Percentiles rank a stretch among this genome's conserved stretches.
Conservation (phyloP, 202 grass and related monocot species). For the Cymbopogon flexuosus region DNA sequence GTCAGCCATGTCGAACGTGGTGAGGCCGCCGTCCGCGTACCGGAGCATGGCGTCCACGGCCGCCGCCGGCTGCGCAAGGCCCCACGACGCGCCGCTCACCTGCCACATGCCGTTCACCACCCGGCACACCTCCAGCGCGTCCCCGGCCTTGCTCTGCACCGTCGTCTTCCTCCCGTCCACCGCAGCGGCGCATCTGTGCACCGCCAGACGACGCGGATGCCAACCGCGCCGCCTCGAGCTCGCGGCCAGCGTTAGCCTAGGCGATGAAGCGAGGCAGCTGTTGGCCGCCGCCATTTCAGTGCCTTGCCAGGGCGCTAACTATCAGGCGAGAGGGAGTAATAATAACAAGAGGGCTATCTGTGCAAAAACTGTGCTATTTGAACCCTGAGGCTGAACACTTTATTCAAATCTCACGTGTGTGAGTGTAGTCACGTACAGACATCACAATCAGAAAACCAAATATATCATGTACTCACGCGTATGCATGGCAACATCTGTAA, state of each 20-base stretch:
- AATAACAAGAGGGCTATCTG: neutral
- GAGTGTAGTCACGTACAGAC: neutral
- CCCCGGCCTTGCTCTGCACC: slow-evolving; percentile 47
- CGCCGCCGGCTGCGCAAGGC: slow-evolving; percentile 25
- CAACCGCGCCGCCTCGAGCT: neutral
- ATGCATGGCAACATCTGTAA: neutral
- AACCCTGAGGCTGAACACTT: neutral
- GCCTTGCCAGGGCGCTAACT: neutral
- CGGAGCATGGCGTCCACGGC: slow-evolving; percentile 65
- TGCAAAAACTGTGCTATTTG: neutral
- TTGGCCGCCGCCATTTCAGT: neutral
- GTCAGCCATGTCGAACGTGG: slow-evolving; percentile 73
- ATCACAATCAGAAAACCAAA: slow-evolving; percentile 20
- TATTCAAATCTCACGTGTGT: slow-evolving; percentile 18
- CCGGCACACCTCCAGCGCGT: slow-evolving; percentile 57
- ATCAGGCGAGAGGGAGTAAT: neutral
- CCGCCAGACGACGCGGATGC: neutral
- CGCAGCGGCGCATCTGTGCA: neutral
- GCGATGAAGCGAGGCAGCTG: neutral
- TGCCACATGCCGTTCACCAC: slow-evolving; percentile 83
- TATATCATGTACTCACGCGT: neutral
- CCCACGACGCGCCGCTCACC: slow-evolving; percentile 59
- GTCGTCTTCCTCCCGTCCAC: slow-evolving; percentile 23
- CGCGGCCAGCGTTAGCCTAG: neutral
- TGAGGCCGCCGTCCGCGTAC: slow-evolving; percentile 50